Evolutionary conservation across 2,329 filamentous ascomycete species (phyloP).

Genomic region (Penicillium nordicum): DNA sequence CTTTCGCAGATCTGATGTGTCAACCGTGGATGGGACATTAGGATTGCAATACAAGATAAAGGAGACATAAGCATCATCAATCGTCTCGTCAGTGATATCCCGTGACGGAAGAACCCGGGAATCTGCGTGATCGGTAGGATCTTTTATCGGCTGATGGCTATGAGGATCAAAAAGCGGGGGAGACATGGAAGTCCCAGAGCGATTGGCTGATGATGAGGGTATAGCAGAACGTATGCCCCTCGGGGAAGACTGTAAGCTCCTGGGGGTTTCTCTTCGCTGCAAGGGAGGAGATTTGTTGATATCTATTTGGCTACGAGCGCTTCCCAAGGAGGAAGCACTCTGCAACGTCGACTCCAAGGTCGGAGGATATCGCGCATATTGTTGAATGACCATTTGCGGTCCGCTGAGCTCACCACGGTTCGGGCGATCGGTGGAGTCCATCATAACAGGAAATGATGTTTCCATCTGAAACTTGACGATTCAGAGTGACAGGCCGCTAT

Average conservation of each 20-base stretch:
- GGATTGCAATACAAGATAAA: conserved; percentile 94
- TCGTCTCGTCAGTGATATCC: conserved; percentile 64
- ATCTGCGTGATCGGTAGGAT: conserved; percentile 43
- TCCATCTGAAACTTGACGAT: conserved; percentile 27
- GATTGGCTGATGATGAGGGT: conserved; percentile 27
- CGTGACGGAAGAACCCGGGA: conserved; percentile 60
- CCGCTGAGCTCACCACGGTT: conserved; percentile 26
- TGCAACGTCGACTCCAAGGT: conserved; percentile 35
- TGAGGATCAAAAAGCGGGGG: conserved; percentile 36
- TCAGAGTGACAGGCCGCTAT: background rate
- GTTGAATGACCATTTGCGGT: conserved; percentile 35
- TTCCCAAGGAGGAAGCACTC: conserved; percentile 38
- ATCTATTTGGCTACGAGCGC: conserved; percentile 32
- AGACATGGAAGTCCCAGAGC: conserved; percentile 40
- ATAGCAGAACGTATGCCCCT: conserved; percentile 30
- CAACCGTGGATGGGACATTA: conserved; percentile 64
- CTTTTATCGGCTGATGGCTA: conserved; percentile 29
- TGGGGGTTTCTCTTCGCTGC: conserved; percentile 38
- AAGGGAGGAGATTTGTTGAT: conserved; percentile 37
- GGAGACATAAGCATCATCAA: conserved; percentile 76
- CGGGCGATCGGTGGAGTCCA: conserved; percentile 23
- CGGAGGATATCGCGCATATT: conserved; percentile 39
- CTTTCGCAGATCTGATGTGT: conserved; percentile 68
- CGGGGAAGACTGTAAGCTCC: conserved; percentile 40
- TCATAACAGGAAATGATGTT: conserved; percentile 30